These are phyloP conservation scores for Coemansia reversa DNA, from an alignment of 192 early-diverging fungal species.

Conservation along the genomic window DNA sequence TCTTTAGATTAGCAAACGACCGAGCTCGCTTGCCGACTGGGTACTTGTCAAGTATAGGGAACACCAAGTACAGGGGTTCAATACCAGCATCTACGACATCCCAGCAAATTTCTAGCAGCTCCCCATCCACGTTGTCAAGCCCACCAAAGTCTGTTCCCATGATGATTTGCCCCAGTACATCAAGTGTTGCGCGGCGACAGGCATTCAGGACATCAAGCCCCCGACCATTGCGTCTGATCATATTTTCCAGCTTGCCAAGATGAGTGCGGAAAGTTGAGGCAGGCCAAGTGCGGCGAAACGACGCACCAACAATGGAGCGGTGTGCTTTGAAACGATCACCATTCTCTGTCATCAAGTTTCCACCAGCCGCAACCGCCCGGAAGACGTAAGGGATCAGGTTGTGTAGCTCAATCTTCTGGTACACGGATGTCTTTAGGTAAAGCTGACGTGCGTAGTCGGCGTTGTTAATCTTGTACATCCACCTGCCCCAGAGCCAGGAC, in stretches of 20 bases:
- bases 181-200: slow-evolving; percentile 45
- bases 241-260: slow-evolving; percentile 30
- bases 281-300: slow-evolving; percentile 51
- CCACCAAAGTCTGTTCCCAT: slow-evolving; percentile 53
- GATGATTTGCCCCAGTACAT: slow-evolving; percentile 45
- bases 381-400: slow-evolving; percentile 49
- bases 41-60: slow-evolving; percentile 53
- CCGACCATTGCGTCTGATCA: slow-evolving; percentile 12
- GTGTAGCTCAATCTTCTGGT: slow-evolving; percentile 49
- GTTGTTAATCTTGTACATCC: slow-evolving; percentile 55
- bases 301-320: slow-evolving; percentile 43
- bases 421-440: slow-evolving; percentile 43
- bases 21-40: slow-evolving; percentile 39
- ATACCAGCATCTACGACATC: slow-evolving; percentile 47
- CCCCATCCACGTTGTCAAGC: slow-evolving; percentile 40
- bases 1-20: slow-evolving; percentile 40
- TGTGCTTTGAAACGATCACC: slow-evolving; percentile 47
- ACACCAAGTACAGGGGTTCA: slow-evolving; percentile 49
- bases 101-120: slow-evolving; percentile 48
- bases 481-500: slow-evolving; percentile 49
- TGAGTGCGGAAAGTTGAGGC: slow-evolving; percentile 33
- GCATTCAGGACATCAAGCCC: slow-evolving; percentile 31
- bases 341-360: slow-evolving; percentile 50
- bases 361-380: slow-evolving; percentile 44
- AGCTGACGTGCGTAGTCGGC: slow-evolving; percentile 50